These are phyloP conservation scores for Leccinellum albellum DNA, from an alignment of 768 basidiomycete species.

Conservation along the genomic window DNA sequence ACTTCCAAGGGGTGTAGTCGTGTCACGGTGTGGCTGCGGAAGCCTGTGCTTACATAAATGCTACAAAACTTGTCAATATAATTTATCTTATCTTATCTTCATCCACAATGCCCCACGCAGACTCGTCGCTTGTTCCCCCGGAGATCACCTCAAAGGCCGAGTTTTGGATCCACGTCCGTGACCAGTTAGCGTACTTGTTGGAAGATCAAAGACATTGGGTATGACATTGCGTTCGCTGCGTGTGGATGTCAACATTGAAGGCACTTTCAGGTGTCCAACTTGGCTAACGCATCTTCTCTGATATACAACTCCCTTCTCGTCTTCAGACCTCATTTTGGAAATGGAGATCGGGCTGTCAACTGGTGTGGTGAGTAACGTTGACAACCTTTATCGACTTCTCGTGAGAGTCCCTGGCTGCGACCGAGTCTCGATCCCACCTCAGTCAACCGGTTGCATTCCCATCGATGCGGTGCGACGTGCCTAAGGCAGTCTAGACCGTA, in stretches of 20 bases:
- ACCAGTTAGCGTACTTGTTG: conserved; percentile 59
- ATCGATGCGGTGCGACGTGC: not conserved
- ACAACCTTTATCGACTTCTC: not conserved
- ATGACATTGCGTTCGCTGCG: conserved; percentile 15
- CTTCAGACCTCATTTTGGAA: conserved; percentile 63
- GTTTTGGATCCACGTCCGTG: conserved; percentile 77
- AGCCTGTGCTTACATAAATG: conserved; percentile 9
- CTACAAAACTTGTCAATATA: too few relatives aligned
- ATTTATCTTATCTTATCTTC: too few relatives aligned
- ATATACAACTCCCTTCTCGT: conserved; percentile 75
- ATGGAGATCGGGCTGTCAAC: conserved; percentile 66
- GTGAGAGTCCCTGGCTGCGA: not conserved
- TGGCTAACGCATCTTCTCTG: conserved; percentile 78
- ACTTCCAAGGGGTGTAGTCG: not conserved
- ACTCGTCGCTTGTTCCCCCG: conserved; percentile 67
- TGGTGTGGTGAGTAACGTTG: conserved; percentile 78
- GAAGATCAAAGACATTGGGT: conserved; percentile 79
- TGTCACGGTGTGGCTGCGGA: not conserved
- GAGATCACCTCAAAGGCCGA: conserved; percentile 66
- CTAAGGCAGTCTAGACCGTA: not conserved
- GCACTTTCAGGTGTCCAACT: conserved; percentile 66
- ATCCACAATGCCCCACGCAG: conserved; percentile 63
- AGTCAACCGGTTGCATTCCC: not conserved
- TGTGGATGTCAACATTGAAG: not conserved
- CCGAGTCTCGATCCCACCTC: not conserved